Base-by-base conservation (phyloP, 495 filamentous ascomycete species). In the Clavariopsis aquatica region DNA sequence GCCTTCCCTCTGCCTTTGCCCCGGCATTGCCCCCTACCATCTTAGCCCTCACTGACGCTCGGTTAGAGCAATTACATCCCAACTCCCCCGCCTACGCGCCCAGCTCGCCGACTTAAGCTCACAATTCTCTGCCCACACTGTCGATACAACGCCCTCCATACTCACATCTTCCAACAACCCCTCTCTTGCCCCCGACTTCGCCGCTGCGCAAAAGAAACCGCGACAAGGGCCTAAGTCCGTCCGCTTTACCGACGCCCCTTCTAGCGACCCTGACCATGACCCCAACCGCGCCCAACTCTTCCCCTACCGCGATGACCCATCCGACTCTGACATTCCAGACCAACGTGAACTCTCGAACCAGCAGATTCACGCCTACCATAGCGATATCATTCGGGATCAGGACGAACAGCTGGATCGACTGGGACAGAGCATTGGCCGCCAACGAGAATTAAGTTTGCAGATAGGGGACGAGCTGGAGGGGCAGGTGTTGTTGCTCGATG, bases 401-500 rank as follows among this genome's bases (percentile, higher is more conserved):
- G 94, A 98, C 72, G 89, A 92, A 61, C 91, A 94, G 71, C 79
- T 98, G n/a, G 94, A 98, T 73, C 77, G 83, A 52, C 81, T 98
- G 24, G 91, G 92, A 10, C 84, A 85, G 65, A 90, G 86, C 58
- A 96, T 98, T 68, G 84, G 88, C n/a, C 86, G 93, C 52, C 94
- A 98, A 76, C 83, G 96, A 52, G 91, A 98, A 77, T 80, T 98
- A 68, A 91, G 88, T 68, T 94, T 97, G 73, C 90, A 92, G 79
- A 98, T 98, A 72, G 94, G 94, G 24, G 90, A 98, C 73, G 94
- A 98, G 80, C 79, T 98, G 24, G 94, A 98, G 64, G 85, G 85
- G 65, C 94, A 98, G 72, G 89, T 94, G 23, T 77, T 87, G 71
- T 78, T 98, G 79, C 79, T 98, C 43, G 94, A 95, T 77, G 93